Evolutionary conservation across 2,329 filamentous ascomycete genomes (phyloP).

Genomic region (Hymenoscyphus infarciens): DNA sequence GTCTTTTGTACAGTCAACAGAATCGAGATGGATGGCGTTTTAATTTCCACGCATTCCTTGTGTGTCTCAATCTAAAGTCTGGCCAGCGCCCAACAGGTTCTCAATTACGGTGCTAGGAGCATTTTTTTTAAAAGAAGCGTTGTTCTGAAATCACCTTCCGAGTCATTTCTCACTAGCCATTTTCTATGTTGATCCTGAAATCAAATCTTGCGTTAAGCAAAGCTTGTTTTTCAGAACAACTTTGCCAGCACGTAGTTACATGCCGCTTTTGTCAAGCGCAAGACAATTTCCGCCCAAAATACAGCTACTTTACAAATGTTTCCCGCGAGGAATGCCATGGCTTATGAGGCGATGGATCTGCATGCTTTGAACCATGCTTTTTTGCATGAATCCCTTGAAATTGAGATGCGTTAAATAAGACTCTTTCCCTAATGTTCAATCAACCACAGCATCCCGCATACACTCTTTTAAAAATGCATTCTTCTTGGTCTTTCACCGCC

Average conservation of each 20-base stretch:
- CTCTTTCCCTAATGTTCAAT: not conserved
- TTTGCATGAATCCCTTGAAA: not conserved
- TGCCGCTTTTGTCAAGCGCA: not conserved
- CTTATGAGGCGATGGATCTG: conserved; percentile 2
- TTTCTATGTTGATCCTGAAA: too few species aligned
- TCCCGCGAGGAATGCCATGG: conserved; percentile 1
- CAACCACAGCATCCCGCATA: conserved; percentile 1
- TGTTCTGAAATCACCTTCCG: too few species aligned
- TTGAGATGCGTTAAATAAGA: not conserved
- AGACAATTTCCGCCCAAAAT: not conserved
- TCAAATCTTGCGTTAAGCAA: too few species aligned
- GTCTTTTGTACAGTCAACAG: conserved; percentile 7
- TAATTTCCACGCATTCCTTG: not conserved
- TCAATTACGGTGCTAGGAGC: not conserved
- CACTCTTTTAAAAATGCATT: conserved; percentile 2
- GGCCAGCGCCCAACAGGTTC: not conserved
- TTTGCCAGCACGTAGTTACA: not conserved
- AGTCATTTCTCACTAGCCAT: too few species aligned
- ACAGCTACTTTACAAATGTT: not conserved
- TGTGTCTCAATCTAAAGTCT: not conserved
- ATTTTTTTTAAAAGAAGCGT: too few species aligned
- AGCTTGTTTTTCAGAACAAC: not conserved
- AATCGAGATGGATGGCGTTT: not conserved
- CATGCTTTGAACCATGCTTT: not conserved
- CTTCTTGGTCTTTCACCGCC: conserved; percentile 3